phyloP scores from a whole-genome alignment of 371 early-diverging fungal genomes.

The Rhizopus arrhizus region DNA sequence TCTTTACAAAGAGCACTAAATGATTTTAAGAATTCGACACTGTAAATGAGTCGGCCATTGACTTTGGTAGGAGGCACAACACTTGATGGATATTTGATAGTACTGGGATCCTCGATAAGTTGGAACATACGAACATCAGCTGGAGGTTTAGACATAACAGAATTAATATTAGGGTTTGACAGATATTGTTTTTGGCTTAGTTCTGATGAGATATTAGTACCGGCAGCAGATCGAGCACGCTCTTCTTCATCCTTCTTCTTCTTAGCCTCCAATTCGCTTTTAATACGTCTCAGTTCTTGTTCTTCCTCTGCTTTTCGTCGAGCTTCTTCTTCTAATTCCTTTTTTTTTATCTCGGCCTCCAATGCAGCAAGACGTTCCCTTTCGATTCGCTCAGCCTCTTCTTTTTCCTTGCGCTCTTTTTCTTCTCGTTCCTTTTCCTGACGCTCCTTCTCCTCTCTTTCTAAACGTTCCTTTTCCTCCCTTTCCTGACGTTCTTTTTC shows the following conservation, averaged over 20 bases:
- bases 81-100: slow-evolving; percentile 34
- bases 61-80: slow-evolving; percentile 35
- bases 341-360: slow-evolving; percentile 18
- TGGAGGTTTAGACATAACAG: too few species aligned
- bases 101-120: slow-evolving; percentile 21
- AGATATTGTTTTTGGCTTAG: too few species aligned
- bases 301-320: slow-evolving; percentile 25
- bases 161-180: too few species aligned
- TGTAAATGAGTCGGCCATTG: slow-evolving; percentile 60
- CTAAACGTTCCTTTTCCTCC: slow-evolving; percentile 13
- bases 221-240: slow-evolving; percentile 23
- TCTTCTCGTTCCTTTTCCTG: slow-evolving; percentile 24
- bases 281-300: slow-evolving; percentile 22
- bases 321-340: slow-evolving; percentile 19
- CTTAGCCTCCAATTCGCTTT: slow-evolving; percentile 40
- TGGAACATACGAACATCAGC: not conserved
- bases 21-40: slow-evolving; percentile 75
- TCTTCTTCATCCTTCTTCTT: slow-evolving; percentile 39
- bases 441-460: not conserved
- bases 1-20: slow-evolving; percentile 71
- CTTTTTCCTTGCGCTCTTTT: slow-evolving; percentile 29
- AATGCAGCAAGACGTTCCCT: slow-evolving; percentile 18
- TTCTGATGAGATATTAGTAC: not conserved
- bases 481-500: slow-evolving; percentile 16
- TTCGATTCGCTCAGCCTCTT: slow-evolving; percentile 30